These are phyloP conservation scores for Blastobotrys apis DNA, from an alignment of 1,139 yeast species.

Conservation along the genomic window DNA sequence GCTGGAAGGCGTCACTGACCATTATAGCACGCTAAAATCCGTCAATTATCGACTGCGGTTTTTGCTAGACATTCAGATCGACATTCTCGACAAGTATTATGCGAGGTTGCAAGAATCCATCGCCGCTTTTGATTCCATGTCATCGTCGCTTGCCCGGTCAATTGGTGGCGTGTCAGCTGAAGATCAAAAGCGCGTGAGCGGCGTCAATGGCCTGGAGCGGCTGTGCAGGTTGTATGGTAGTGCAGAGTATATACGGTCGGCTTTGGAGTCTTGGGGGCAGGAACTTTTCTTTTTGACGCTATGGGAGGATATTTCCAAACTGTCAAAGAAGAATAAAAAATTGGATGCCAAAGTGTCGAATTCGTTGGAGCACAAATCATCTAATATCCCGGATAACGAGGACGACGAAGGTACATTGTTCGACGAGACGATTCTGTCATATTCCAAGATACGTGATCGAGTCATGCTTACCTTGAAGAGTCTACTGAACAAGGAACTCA, in stretches of 20 bases:
- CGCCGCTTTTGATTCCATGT: slow-evolving; percentile 46
- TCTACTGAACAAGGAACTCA: slow-evolving; percentile 50
- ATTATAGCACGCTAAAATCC: slow-evolving; percentile 53
- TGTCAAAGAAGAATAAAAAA: slow-evolving; percentile 17
- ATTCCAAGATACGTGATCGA: slow-evolving; percentile 40
- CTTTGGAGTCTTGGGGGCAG: slow-evolving; percentile 60
- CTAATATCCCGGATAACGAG: slow-evolving; percentile 25
- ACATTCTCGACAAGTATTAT: slow-evolving; percentile 56
- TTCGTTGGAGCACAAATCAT: slow-evolving; percentile 14
- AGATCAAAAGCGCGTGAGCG: slow-evolving; percentile 41
- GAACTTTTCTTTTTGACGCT: slow-evolving; percentile 61
- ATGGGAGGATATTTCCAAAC: slow-evolving; percentile 41
- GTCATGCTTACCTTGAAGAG: slow-evolving; percentile 42
- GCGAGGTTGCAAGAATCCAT: slow-evolving; percentile 47
- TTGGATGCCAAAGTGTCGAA: slow-evolving; percentile 18
- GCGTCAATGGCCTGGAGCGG: slow-evolving; percentile 48
- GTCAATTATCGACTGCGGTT: slow-evolving; percentile 64
- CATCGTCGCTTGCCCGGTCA: slow-evolving; percentile 41
- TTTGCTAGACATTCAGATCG: slow-evolving; percentile 65
- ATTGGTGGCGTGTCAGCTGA: slow-evolving; percentile 39
- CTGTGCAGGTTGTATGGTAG: slow-evolving; percentile 62
- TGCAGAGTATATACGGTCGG: slow-evolving; percentile 47
- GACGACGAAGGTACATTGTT: slow-evolving; percentile 48
- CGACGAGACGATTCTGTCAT: slow-evolving; percentile 49
- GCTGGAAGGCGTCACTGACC: slow-evolving; percentile 62